A percentile compares a stretch with the other conserved stretches of the same genome.
These are phyloP conservation scores for Saturnispora saitoi DNA, from an alignment of 805 yeast species.

Conservation along the genomic window DNA sequence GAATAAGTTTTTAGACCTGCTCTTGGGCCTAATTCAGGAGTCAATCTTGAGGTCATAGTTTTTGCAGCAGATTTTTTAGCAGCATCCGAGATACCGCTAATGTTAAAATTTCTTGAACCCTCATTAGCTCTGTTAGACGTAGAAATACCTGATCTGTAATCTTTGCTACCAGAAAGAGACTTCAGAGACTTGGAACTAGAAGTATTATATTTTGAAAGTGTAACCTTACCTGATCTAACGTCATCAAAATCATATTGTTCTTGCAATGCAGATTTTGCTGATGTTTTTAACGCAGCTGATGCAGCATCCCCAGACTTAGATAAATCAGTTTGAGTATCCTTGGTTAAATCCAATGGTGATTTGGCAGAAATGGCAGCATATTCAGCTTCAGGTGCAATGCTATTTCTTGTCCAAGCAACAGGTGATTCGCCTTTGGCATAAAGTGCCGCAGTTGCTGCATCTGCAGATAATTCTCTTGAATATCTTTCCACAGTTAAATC, in stretches of 20 bases:
- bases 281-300: constrained; percentile 28
- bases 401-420: constrained; percentile 40
- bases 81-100: constrained; percentile 21
- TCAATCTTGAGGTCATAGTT: constrained; percentile 37
- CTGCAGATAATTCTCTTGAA: constrained; percentile 49
- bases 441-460: constrained; percentile 60
- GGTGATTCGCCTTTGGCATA: constrained; percentile 38
- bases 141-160: constrained; percentile 21
- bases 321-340: constrained; percentile 23
- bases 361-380: constrained; percentile 35
- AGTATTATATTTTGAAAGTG: constrained; percentile 23
- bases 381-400: constrained; percentile 38
- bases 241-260: constrained; percentile 37
- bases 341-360: constrained; percentile 24
- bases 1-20: constrained; percentile 26
- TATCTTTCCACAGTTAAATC: constrained; percentile 59
- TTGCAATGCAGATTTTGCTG: constrained; percentile 32
- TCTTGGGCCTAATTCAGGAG: constrained; percentile 31
- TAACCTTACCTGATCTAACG: constrained; percentile 32
- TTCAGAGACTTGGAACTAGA: constrained; percentile 13
- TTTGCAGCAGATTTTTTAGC: constrained; percentile 35
- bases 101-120: constrained; percentile 25
- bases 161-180: constrained; percentile 13
- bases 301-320: constrained; percentile 32
- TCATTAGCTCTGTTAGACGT: constrained; percentile 24